Evolutionary conservation across 768 basidiomycete genomes (phyloP).

Genomic region (Kockovaella imperatae): DNA sequence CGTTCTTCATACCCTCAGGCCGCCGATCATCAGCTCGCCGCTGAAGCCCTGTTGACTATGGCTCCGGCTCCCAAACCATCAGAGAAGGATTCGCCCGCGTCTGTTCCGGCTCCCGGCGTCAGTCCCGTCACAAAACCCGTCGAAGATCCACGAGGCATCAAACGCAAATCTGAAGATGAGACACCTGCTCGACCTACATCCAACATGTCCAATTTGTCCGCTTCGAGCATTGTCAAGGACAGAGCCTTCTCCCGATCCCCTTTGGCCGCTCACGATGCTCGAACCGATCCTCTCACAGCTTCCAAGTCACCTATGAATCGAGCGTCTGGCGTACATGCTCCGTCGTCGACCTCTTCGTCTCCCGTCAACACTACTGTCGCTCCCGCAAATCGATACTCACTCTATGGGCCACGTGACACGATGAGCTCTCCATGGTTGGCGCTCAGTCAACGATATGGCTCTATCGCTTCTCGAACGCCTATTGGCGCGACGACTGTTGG

Average conservation of each 20-base stretch:
- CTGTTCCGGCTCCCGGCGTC: constrained; percentile 8
- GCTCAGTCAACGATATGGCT: constrained; percentile 5
- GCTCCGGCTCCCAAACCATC: constrained; percentile 20
- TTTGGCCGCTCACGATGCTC: constrained; percentile 3
- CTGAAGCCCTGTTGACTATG: constrained; percentile 42
- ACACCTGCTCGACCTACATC: constrained; percentile 5
- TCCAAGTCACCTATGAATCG: not conserved
- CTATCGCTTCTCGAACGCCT: constrained; percentile 2
- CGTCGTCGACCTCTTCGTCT: constrained; percentile 2
- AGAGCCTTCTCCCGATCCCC: constrained; percentile 21
- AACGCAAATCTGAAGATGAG: constrained; percentile 35
- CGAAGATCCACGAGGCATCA: constrained; percentile 30
- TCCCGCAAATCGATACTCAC: constrained; percentile 24
- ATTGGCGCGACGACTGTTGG: not conserved
- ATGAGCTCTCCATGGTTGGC: constrained; percentile 20
- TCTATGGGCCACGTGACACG: constrained; percentile 30
- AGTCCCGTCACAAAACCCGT: not conserved
- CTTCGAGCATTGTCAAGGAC: constrained; percentile 11
- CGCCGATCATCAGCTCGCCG: constrained; percentile 43
- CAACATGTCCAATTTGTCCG: constrained; percentile 10
- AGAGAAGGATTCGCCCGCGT: constrained; percentile 4
- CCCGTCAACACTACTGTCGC: constrained; percentile 1
- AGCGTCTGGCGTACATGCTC: not conserved
- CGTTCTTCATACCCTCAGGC: constrained; percentile 9
- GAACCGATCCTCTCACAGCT: constrained; percentile 1